Base-by-base conservation (phyloP, 1,139 yeast genomes). In the Nakaseomyces bracarensis region DNA sequence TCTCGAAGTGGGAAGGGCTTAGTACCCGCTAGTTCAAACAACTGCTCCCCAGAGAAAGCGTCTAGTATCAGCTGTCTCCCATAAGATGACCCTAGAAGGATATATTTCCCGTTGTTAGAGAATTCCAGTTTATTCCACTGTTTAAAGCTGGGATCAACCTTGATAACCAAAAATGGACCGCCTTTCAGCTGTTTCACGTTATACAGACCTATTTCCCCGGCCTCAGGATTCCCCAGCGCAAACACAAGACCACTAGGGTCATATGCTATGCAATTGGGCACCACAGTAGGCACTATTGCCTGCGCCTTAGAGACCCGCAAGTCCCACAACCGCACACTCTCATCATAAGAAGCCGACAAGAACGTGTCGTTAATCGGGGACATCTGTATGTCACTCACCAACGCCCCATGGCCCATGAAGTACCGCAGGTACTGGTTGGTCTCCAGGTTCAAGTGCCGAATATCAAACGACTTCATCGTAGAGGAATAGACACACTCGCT, bases 321-420 rank as follows among this genome's bases (percentile, higher is more conserved):
- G 59, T 91, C 97, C 98, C 98, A 91, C 6, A 84, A 50, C 49
- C 93, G 75, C 3, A 87, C 85, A 0, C 95, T 77, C 43, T 81
- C 74, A 60, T 93, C 99, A 46, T 72, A 60, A 1, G 94, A 74
- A 0, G 91, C 71, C 23, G 89, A 77, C 6, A 86, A 53, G 51
- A 87, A 76, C 10, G 74, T 64, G 54, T 85, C 89, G 43, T 74
- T 71, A 2, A 78, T 65, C 0, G 96, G 96, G 36, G 81, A 75
- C 49, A 87, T 77, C 56, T 85, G 87, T 5, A 91, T 63, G 6
- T 76, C 71, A 1, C 75, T 73, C 10, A 91, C 96, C 48, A 77
- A 74, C 16, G 74, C 82, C 41, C 78, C 78, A 61, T 91, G 99
- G 2, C 96, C 97, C 49, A 74, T 74, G 65, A 86, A 91, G 61